phyloP scores from a whole-genome alignment of 148 eudicot genomes.

The Camellia sinensis region DNA sequence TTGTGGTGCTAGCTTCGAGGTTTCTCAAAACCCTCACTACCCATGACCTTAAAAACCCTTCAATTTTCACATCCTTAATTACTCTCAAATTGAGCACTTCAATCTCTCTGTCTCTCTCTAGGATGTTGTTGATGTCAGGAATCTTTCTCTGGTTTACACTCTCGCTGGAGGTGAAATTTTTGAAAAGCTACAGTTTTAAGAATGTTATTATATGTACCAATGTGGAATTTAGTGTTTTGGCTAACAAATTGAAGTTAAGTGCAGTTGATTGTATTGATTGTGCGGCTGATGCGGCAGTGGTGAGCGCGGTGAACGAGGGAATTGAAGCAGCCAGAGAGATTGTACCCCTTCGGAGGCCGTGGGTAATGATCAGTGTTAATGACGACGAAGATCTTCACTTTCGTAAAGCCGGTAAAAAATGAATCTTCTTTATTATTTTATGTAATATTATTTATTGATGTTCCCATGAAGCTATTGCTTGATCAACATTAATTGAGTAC shows the following conservation, averaged over 20 bases:
- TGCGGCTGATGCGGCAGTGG: slow-evolving; percentile 94
- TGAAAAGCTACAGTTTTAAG: background rate
- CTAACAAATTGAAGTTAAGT: background rate
- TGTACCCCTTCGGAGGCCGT: slow-evolving; percentile 63
- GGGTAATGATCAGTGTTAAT: slow-evolving; percentile 97
- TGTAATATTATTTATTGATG: background rate
- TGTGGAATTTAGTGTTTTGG: background rate
- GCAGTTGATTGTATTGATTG: slow-evolving; percentile 97
- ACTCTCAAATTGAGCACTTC: background rate
- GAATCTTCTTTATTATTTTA: background rate
- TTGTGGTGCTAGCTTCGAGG: slow-evolving; percentile 98
- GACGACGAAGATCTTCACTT: slow-evolving; percentile 93
- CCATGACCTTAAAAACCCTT: background rate
- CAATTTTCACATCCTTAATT: background rate
- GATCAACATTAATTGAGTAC: too few relatives aligned
- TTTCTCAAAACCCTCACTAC: slow-evolving; percentile 13
- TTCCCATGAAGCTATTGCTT: background rate
- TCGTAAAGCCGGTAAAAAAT: slow-evolving; percentile 77
- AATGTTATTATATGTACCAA: background rate
- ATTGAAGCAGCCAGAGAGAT: slow-evolving; percentile 65
- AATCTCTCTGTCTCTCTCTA: slow-evolving; percentile 18
- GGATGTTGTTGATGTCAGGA: slow-evolving; percentile 85
- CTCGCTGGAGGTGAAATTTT: slow-evolving; percentile 69
- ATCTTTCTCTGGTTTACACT: slow-evolving; percentile 79
- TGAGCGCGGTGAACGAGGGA: slow-evolving; percentile 83